Evolutionary conservation across 352 stramenopile species (phyloP).

Genomic region (Globisporangium spiculum): DNA sequence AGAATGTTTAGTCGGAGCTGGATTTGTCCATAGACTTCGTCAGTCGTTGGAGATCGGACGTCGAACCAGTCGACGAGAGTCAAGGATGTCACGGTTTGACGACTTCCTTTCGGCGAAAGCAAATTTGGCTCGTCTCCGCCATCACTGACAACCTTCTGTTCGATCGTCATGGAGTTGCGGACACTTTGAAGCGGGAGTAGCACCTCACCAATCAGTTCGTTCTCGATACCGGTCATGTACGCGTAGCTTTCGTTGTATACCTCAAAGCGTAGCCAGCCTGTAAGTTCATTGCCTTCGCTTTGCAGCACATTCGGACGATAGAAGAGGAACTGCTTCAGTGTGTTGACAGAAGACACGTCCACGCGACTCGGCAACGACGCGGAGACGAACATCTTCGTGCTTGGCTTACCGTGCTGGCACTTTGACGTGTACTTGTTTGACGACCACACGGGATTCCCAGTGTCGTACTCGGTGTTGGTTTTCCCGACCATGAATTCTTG

Average conservation of each 20-base stretch:
- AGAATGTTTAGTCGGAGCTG: constrained; percentile 73
- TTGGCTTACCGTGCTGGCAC: constrained; percentile 69
- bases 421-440: constrained; percentile 57
- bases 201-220: constrained; percentile 71
- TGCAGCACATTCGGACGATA: constrained; percentile 43
- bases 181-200: constrained; percentile 68
- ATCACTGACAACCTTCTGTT: constrained; percentile 52
- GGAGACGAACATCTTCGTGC: constrained; percentile 58
- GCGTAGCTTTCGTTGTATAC: constrained; percentile 75
- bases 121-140: background rate
- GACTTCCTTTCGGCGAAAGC: constrained; percentile 4
- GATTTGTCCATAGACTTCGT: constrained; percentile 69
- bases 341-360: constrained; percentile 61
- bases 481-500: constrained; percentile 66
- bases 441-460: constrained; percentile 61
- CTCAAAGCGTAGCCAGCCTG: constrained; percentile 70
- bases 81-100: constrained; percentile 55
- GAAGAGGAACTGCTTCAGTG: constrained; percentile 76
- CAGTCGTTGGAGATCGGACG: constrained; percentile 47
- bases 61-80: constrained; percentile 83
- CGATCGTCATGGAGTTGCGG: constrained; percentile 55
- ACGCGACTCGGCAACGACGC: constrained; percentile 51
- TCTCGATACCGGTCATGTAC: constrained; percentile 75
- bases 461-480: constrained; percentile 87
- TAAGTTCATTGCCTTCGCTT: constrained; percentile 31